Evolutionary conservation across 2,329 filamentous ascomycete genomes (phyloP).

Genomic region (Cryphonectria carpinicola): DNA sequence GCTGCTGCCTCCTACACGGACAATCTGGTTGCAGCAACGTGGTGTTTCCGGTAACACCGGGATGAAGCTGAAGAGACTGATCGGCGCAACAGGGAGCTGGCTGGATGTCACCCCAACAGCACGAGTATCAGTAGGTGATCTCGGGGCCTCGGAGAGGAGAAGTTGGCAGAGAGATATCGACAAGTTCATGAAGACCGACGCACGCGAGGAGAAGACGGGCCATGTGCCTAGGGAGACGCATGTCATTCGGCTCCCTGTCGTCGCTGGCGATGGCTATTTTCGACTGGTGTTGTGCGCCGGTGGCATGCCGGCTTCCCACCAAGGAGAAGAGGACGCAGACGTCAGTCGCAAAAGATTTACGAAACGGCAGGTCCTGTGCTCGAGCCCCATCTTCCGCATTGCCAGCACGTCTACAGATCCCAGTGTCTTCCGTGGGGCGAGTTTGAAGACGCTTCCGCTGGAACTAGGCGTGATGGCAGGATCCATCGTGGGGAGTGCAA

Average conservation of each 20-base stretch:
- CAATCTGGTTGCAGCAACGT: slow-evolving; percentile 69
- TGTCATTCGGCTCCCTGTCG: slow-evolving; percentile 65
- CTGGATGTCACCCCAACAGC: slow-evolving; percentile 67
- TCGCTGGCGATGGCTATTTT: slow-evolving; percentile 69
- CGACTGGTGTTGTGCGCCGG: slow-evolving; percentile 66
- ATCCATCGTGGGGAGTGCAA: slow-evolving; percentile 51
- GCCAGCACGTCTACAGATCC: slow-evolving; percentile 66
- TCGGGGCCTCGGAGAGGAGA: slow-evolving; percentile 63
- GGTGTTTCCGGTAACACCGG: slow-evolving; percentile 71
- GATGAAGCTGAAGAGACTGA: slow-evolving; percentile 66
- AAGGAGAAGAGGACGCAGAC: slow-evolving; percentile 28
- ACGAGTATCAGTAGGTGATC: slow-evolving; percentile 49
- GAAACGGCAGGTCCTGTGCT: slow-evolving; percentile 63
- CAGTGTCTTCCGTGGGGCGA: slow-evolving; percentile 66
- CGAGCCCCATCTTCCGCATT: slow-evolving; percentile 70
- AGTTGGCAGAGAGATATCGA: slow-evolving; percentile 70
- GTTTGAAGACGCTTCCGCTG: slow-evolving; percentile 65
- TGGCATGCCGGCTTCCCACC: slow-evolving; percentile 23
- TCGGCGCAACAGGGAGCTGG: slow-evolving; percentile 64
- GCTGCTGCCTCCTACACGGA: slow-evolving; percentile 59
- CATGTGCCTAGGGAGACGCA: slow-evolving; percentile 49
- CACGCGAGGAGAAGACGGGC: slow-evolving; percentile 45
- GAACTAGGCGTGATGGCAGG: slow-evolving; percentile 66
- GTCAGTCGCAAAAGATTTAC: slow-evolving; percentile 29
- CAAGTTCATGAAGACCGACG: slow-evolving; percentile 63